phyloP scores from a whole-genome alignment of 176 grass and related monocot species.

The Cenchrus fungigraminus region DNA sequence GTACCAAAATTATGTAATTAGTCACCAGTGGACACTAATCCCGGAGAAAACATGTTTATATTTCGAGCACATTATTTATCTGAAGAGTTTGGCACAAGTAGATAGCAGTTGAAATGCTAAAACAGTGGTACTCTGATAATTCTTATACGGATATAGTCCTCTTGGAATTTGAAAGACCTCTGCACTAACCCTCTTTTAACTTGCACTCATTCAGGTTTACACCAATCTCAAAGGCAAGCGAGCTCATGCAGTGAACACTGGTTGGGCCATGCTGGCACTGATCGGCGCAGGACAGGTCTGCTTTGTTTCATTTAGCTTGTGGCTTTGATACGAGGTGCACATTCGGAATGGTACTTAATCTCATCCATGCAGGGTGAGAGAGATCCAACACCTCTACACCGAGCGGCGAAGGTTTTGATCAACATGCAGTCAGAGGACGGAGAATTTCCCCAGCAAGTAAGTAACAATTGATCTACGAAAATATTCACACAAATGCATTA shows the following conservation, averaged over 20 bases:
- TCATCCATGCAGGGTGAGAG: slow-evolving; percentile 59
- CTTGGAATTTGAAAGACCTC: background rate
- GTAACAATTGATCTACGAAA: background rate
- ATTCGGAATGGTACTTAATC: slow-evolving; percentile 10
- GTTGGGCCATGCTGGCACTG: slow-evolving; percentile 83
- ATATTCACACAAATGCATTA: no score
- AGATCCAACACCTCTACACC: slow-evolving; percentile 71
- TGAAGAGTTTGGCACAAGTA: no score
- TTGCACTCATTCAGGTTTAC: slow-evolving; percentile 72
- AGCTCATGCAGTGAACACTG: slow-evolving; percentile 75
- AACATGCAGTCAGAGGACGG: slow-evolving; percentile 81
- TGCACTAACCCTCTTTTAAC: slow-evolving; percentile 6
- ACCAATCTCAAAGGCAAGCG: slow-evolving; percentile 75
- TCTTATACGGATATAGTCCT: no score
- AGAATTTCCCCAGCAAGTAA: slow-evolving; percentile 93
- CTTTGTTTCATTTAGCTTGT: slow-evolving; percentile 31
- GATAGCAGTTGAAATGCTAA: no score
- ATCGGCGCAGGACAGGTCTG: slow-evolving; percentile 85
- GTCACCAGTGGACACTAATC: no score
- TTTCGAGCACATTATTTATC: no score
- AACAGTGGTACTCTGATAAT: no score
- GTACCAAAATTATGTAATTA: no score
- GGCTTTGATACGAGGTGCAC: background rate
- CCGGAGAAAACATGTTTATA: no score
- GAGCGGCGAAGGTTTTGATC: slow-evolving; percentile 71